Base-by-base conservation (phyloP, 768 basidiomycete species). In the Tephrocybe rancida region DNA sequence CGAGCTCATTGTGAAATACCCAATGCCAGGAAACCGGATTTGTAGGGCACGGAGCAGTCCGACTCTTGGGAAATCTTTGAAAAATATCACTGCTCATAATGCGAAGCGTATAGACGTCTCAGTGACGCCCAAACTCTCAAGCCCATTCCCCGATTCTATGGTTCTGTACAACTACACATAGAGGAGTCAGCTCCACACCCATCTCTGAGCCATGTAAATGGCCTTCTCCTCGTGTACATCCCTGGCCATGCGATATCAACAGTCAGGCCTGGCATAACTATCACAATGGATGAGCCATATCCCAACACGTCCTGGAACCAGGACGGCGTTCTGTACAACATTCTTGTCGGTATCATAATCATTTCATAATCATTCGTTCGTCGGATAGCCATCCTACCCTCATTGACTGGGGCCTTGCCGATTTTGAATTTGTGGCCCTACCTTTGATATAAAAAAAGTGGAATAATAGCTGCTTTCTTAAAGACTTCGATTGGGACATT, bases 201-300 rank as follows among this genome's bases (percentile, higher is more conserved):
- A 21, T 26, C 27, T 14, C 8, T 45, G 14, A 6, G 6, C 7
- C 26, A 25, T 16, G 39, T 52, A 16, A 19, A 46, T 9, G 44
- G 44, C 10, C 44, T 52, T 22, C 44, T 52, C 6, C 16, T 52
- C 10, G 35, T 45, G 35, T 52, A 52, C 16, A 39, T 52, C n/a
- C 21, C 43, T 25, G 44, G 51, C 14, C 25, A 44, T 29, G 18
- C 35, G 9, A 52, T 46, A 35, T 32, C 43, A 3, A 37, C 44
- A 19, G 35, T 52, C 18, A 10, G 16, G 8, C 44, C 44, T 5
- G 51, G 51, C 2, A 46, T 52, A 13, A 27, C 30, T 9, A 46
- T 53, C 42, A 24, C 52, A 7, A 3, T 22, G 4, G 26, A 39
- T 9, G 14, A 53, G 5, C 16, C 27, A 52, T 52, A 11, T 46